These are phyloP conservation scores for Sclerotinia trifoliorum DNA, from an alignment of 2,329 filamentous ascomycete species.

Conservation along the genomic window DNA sequence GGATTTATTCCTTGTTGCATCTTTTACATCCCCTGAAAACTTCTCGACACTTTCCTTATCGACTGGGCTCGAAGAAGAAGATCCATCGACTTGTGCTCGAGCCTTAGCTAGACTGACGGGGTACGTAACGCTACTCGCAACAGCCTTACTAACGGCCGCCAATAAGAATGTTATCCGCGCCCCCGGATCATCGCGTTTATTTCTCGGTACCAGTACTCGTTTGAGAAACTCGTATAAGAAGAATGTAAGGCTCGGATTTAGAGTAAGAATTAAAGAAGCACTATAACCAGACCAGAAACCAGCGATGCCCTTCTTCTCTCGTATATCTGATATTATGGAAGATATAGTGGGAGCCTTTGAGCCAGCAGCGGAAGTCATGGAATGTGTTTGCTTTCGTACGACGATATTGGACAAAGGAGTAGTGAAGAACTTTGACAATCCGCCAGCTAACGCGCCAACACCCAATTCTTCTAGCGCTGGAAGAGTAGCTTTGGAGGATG, in stretches of 20 bases:
- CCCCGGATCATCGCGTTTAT: conserved; percentile 52
- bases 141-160: conserved; percentile 75
- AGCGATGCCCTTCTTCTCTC: conserved; percentile 64
- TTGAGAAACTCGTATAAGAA: conserved; percentile 74
- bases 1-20: conserved; percentile 38
- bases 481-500: conserved; percentile 45
- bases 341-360: conserved; percentile 40
- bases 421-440: conserved; percentile 71
- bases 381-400: conserved; percentile 73
- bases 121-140: conserved; percentile 76
- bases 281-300: conserved; percentile 91
- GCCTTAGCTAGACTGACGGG: conserved; percentile 85
- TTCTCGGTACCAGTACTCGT: conserved; percentile 54
- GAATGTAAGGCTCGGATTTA: conserved; percentile 86
- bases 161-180: conserved; percentile 59
- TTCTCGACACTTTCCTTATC: conserved; percentile 36
- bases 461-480: conserved; percentile 69
- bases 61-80: conserved; percentile 47
- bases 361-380: conserved; percentile 46
- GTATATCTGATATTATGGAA: conserved; percentile 64
- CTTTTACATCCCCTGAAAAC: conserved; percentile 35
- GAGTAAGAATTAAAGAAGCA: conserved; percentile 72
- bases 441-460: conserved; percentile 71
- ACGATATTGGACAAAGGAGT: conserved; percentile 82
- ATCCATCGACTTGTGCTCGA: conserved; percentile 57